Base-by-base conservation (phyloP, 768 basidiomycete genomes). In the Leccinum arenicola region DNA sequence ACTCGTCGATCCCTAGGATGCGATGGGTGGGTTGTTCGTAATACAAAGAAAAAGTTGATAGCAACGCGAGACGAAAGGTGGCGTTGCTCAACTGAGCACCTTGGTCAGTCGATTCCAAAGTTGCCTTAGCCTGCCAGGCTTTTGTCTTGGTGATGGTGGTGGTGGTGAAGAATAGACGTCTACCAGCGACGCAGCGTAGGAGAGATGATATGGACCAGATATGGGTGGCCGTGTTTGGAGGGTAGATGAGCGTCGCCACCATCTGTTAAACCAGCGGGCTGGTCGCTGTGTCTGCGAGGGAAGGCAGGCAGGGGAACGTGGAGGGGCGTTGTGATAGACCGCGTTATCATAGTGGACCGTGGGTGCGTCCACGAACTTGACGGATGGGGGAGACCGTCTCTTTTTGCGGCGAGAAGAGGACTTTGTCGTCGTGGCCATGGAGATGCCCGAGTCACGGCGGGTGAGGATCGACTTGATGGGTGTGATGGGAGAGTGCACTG, bases 281-380 rank as follows among this genome's bases (percentile, higher is more conserved):
- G 64, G 51, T 4, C 45, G 60, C 17, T 17, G 59, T 12, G 52
- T 49, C 17, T 50, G 53, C 3, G 71, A 61, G 29, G 62, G 52
- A 15, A 61, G 58, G 1, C 65, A 61, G 27, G 61, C 40, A n/a
- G 63, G 58, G 1, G 64, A 63, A 36, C 50, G 65, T 2, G 43
- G 62, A 9, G 68, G 59, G 12, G 55, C 10, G 55, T 62, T 55
- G 19, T 40, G 35, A 57, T 65, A 65, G 10, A 61, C 17, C 25
- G 47, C 58, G 36, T 68, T 40, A 7, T 62, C 61, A 57, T 85
- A 85, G 66, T 86, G 81, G 9, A 88, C 77, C 3, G 80, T 86
- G 15, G 87, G 87, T 55, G 77, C 75, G 58, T 87, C 86, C 29
- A 84, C 84, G 61, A 89, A 90, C 63, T 87, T 90, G 52, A 90